phyloP scores from a whole-genome alignment of 2,329 filamentous ascomycete genomes.

The Verticillium albo-atrum region DNA sequence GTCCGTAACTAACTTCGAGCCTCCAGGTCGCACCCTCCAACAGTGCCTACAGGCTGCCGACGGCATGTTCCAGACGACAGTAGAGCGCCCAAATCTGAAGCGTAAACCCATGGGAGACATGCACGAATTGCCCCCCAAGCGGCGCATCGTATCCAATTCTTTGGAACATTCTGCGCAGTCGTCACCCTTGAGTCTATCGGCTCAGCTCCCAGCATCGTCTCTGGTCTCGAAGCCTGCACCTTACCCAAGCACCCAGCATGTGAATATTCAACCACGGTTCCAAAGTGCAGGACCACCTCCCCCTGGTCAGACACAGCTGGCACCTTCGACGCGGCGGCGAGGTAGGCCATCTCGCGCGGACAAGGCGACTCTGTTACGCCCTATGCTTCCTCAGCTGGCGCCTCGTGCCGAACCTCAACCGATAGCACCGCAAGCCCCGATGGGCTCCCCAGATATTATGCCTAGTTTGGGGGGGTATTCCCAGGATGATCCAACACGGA shows the following conservation, averaged over 20 bases:
- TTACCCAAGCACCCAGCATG: neutral
- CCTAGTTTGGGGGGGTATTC: neutral
- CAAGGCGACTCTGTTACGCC: constrained; percentile 25
- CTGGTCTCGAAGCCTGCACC: neutral
- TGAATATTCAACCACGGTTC: neutral
- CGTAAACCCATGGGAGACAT: constrained; percentile 23
- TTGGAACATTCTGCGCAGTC: neutral
- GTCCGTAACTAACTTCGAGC: constrained; percentile 2
- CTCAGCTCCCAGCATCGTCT: neutral
- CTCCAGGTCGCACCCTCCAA: constrained; percentile 38
- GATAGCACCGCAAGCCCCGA: neutral
- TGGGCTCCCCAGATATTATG: neutral
- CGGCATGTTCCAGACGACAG: constrained; percentile 27
- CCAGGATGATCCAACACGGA: neutral
- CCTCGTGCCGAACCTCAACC: constrained; percentile 13
- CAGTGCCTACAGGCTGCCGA: constrained; percentile 38
- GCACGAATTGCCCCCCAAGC: neutral
- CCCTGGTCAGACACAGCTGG: neutral
- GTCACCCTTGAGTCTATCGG: neutral
- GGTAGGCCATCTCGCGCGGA: constrained; percentile 40
- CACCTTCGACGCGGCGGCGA: constrained; percentile 28
- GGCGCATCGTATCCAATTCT: neutral
- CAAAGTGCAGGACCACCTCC: neutral
- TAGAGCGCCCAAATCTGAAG: constrained; percentile 23
- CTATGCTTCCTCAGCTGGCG: constrained; percentile 26